phyloP scores from a whole-genome alignment of 495 filamentous ascomycete genomes.

The Mycothermus thermophilus region DNA sequence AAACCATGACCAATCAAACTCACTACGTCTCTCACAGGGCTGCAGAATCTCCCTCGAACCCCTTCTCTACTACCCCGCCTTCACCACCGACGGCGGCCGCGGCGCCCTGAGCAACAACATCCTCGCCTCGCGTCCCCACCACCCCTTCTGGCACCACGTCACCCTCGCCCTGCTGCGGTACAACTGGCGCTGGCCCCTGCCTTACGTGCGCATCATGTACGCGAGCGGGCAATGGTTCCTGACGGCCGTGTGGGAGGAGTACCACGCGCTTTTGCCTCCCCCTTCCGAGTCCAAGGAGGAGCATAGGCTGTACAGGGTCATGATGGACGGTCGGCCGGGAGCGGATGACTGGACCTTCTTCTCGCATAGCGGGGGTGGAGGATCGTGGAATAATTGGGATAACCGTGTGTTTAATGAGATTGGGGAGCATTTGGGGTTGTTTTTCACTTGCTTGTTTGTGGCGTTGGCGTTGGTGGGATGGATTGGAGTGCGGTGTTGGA shows the following conservation, averaged over 20 bases:
- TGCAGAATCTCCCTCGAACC: slow-evolving; percentile 74
- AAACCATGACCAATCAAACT: too few relatives aligned
- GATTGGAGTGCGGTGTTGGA: slow-evolving; percentile 2
- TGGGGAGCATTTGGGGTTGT: slow-evolving; percentile 23
- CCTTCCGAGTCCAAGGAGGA: slow-evolving; percentile 7
- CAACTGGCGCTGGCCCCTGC: slow-evolving; percentile 62
- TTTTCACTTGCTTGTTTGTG: slow-evolving; percentile 22
- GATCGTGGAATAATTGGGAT: slow-evolving; percentile 34
- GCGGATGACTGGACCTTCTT: slow-evolving; percentile 30
- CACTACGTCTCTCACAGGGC: slow-evolving; percentile 36
- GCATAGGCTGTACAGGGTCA: slow-evolving; percentile 20
- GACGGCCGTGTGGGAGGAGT: slow-evolving; percentile 73
- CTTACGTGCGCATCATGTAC: slow-evolving; percentile 85
- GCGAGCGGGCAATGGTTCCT: slow-evolving; percentile 74
- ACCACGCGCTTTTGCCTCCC: slow-evolving; percentile 22
- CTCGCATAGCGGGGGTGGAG: slow-evolving; percentile 24
- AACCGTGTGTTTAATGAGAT: slow-evolving; percentile 18
- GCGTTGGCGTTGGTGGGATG: slow-evolving; percentile 2
- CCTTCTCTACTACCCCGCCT: slow-evolving; percentile 65
- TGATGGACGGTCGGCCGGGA: slow-evolving; percentile 28
- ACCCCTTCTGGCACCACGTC: slow-evolving; percentile 67
- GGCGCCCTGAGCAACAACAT: slow-evolving; percentile 86
- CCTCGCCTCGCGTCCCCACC: slow-evolving; percentile 66
- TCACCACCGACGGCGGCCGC: slow-evolving; percentile 66
- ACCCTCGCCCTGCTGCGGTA: slow-evolving; percentile 58